These are phyloP conservation scores for Penicillium odoratum DNA, from an alignment of 495 filamentous ascomycete species.

Conservation along the genomic window DNA sequence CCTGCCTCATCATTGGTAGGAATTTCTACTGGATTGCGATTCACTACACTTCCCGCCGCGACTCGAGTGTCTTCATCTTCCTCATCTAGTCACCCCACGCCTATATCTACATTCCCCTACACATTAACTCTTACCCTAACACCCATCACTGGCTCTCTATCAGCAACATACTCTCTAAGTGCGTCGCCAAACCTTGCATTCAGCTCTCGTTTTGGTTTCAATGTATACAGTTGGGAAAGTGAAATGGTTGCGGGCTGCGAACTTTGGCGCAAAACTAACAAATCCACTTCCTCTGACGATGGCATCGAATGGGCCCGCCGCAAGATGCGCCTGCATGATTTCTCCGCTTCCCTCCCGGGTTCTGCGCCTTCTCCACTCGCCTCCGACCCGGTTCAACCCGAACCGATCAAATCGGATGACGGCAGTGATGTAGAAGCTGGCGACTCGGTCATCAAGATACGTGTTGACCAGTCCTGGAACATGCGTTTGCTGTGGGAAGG, in stretches of 20 bases:
- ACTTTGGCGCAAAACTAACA: slow-evolving; percentile 68
- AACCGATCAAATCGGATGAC: slow-evolving; percentile 13
- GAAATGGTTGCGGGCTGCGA: slow-evolving; percentile 88
- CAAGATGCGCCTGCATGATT: slow-evolving; percentile 40
- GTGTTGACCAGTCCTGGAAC: slow-evolving; percentile 80
- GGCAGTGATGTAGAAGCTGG: slow-evolving; percentile 60
- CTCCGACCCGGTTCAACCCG: slow-evolving; percentile 25
- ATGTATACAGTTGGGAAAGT: slow-evolving; percentile 97
- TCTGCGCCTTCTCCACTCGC: slow-evolving; percentile 26
- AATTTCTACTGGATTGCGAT: slow-evolving; percentile 77
- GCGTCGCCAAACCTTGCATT: slow-evolving; percentile 79
- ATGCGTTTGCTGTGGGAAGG: slow-evolving; percentile 93
- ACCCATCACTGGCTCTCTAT: slow-evolving; percentile 88
- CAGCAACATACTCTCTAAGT: slow-evolving; percentile 84
- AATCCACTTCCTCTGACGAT: slow-evolving; percentile 37
- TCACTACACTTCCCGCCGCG: slow-evolving; percentile 86
- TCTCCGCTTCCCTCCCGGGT: slow-evolving; percentile 23
- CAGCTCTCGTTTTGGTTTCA: slow-evolving; percentile 91
- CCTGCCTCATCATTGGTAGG: slow-evolving; percentile 88
- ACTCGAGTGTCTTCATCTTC: slow-evolving; percentile 51
- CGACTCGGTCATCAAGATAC: slow-evolving; percentile 85
- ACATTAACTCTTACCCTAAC: slow-evolving; percentile 91
- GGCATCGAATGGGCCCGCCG: slow-evolving; percentile 46
- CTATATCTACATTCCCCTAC: slow-evolving; percentile 67
- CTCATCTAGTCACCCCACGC: slow-evolving; percentile 23